Evolutionary conservation across 208 protist genomes (phyloP).

Genomic region (Crithidia brevicula): DNA sequence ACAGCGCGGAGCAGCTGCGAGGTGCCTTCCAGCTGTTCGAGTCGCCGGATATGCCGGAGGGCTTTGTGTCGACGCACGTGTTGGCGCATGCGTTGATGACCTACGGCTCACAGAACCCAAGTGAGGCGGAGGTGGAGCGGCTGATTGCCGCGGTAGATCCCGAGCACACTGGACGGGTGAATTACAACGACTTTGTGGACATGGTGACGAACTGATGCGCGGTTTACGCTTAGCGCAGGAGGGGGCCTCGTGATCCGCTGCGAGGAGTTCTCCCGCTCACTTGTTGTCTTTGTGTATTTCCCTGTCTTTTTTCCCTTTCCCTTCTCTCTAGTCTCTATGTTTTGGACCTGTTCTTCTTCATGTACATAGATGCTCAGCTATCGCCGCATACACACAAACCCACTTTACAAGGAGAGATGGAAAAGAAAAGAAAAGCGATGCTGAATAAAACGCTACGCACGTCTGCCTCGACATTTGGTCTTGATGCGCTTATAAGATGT

Average conservation of each 20-base stretch:
- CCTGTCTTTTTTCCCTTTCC: slow-evolving; percentile 7
- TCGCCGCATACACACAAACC: no score
- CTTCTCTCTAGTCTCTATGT: background rate
- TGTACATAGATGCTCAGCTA: slow-evolving; percentile 7
- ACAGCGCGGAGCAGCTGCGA: slow-evolving; percentile 87
- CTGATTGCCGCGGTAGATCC: slow-evolving; percentile 84
- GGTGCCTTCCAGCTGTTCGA: slow-evolving; percentile 93
- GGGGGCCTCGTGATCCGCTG: no score
- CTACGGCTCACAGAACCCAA: slow-evolving; percentile 90
- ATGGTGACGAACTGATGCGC: slow-evolving; percentile 65
- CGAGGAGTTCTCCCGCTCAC: no score
- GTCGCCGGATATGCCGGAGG: slow-evolving; percentile 75
- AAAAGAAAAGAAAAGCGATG: background rate
- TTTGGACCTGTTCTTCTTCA: background rate
- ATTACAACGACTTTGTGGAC: slow-evolving; percentile 92
- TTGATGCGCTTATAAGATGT: no score
- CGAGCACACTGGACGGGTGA: slow-evolving; percentile 78
- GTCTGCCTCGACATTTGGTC: no score
- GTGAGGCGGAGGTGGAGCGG: slow-evolving; percentile 72
- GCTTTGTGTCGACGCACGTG: slow-evolving; percentile 84
- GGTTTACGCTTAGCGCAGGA: no score
- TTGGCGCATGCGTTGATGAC: slow-evolving; percentile 89
- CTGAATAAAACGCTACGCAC: no score
- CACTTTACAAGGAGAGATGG: no score
- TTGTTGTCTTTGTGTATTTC: no score